Base-by-base conservation (phyloP, 208 protist genomes). In the Trypanosoma avium region DNA sequence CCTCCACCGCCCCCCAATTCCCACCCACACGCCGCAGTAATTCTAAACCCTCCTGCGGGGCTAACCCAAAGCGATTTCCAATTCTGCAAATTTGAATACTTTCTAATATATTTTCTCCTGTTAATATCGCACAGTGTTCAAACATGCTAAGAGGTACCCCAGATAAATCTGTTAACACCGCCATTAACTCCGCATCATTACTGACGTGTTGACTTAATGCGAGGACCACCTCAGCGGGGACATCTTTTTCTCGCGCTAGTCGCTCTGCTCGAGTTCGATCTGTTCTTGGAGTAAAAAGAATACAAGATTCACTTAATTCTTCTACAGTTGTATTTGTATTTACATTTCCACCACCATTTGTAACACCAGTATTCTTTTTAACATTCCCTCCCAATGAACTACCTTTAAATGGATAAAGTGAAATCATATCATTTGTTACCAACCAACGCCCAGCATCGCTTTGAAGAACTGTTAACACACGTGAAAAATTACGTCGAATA, bases 361-460 rank as follows among this genome's bases (percentile, higher is more conserved):
- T 35, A 55, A 45, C 17, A 58, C 40, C 29, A 42, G 54, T 47
- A 67, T 50, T 45, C 22, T 42, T 49, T 32, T 48, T 30, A 35
- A 38, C 13, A 46, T 5, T 24, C 10, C 32, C 58, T n/a, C 42
- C 46, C 3, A 58, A 59, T n/a, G n/a, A n/a, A n/a, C n/a, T n/a
- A n/a, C 77, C 76, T 9, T 58, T 32, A 32, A 86, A 87, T 5
- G 84, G 84, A 59, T 81, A 83, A 26, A 95, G 70, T 15, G 82
- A 79, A 8, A 95, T 65, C 76, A 88, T 88, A 70, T 95, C 90
- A 54, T 95, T 95, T 36, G 79, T 67, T 4, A 95, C 60, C 3
- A 81, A 70, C 86, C 84, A 95, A 33, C 75, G 76, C 13, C 82
- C 57, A 24, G 76, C 66, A 5, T 83, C 83, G 8, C 57, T 61